Conservation (phyloP, 768 basidiomycete species). For the Amanita fuliginea region DNA sequence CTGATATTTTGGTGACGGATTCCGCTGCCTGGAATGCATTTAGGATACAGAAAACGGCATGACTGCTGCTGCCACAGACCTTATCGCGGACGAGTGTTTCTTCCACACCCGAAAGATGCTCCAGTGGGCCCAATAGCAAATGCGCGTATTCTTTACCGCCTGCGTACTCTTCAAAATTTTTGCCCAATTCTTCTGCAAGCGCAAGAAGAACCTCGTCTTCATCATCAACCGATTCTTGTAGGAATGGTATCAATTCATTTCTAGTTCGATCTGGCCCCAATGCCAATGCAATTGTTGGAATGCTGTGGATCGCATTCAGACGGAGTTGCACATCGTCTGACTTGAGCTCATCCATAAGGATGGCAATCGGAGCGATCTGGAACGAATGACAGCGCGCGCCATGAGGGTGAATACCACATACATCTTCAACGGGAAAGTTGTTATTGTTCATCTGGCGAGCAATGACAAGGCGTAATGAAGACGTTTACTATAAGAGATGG, state of each 20-base stretch:
- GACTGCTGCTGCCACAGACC: constrained; percentile 32
- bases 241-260: constrained; percentile 91
- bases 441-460: neutral
- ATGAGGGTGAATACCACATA: constrained; percentile 22
- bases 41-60: constrained; percentile 5
- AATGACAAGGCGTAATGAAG: no score
- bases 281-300: constrained; percentile 96
- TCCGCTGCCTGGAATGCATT: constrained; percentile 67
- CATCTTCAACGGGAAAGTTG: constrained; percentile 56
- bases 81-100: constrained; percentile 98
- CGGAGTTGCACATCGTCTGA: constrained; percentile 96
- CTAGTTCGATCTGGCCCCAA: constrained; percentile 91
- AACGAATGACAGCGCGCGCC: constrained; percentile 13
- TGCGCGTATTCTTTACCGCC: constrained; percentile 86
- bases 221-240: constrained; percentile 98
- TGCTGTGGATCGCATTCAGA: constrained; percentile 92
- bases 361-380: constrained; percentile 88
- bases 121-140: constrained; percentile 80
- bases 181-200: constrained; percentile 89
- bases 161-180: constrained; percentile 87
- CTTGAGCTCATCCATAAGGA: constrained; percentile 95
- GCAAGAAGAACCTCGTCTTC: constrained; percentile 97
- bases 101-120: constrained; percentile 93
- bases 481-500: no score
- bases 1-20: constrained; percentile 85